Evolutionary conservation across 805 yeast genomes (phyloP).

Genomic region (Clavispora asparagi): DNA sequence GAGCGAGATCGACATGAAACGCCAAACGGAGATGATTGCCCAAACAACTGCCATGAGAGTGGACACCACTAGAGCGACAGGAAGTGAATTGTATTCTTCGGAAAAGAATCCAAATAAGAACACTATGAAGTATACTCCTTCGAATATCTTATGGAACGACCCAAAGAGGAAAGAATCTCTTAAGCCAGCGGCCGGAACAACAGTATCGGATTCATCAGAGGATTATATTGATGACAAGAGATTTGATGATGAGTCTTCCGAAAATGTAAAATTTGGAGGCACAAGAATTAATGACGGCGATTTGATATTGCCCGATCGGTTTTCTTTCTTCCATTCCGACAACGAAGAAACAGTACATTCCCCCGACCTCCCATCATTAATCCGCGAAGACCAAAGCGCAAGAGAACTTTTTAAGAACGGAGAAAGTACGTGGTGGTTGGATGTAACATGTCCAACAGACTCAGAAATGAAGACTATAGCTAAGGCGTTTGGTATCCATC

Average conservation of each 20-base stretch:
- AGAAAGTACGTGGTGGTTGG: slow-evolving; percentile 92
- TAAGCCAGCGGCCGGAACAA: neutral
- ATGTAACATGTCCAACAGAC: slow-evolving; percentile 91
- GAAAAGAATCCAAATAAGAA: slow-evolving; percentile 41
- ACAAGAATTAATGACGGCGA: slow-evolving; percentile 28
- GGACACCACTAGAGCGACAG: slow-evolving; percentile 11
- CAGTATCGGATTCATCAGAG: slow-evolving; percentile 18
- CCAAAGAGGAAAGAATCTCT: neutral
- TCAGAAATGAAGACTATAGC: slow-evolving; percentile 89
- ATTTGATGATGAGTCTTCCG: slow-evolving; percentile 19
- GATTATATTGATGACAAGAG: slow-evolving; percentile 16
- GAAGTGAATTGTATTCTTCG: slow-evolving; percentile 23
- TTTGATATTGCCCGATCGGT: slow-evolving; percentile 60
- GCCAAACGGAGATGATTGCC: slow-evolving; percentile 23
- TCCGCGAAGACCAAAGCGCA: slow-evolving; percentile 59
- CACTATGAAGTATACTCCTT: slow-evolving; percentile 62
- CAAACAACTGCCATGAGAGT: slow-evolving; percentile 16
- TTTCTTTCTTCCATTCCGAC: slow-evolving; percentile 76
- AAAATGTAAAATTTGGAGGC: slow-evolving; percentile 38
- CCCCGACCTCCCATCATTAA: slow-evolving; percentile 75
- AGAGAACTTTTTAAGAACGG: slow-evolving; percentile 65
- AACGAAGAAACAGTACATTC: slow-evolving; percentile 87
- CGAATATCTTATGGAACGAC: slow-evolving; percentile 21
- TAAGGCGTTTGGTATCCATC: slow-evolving; percentile 95
- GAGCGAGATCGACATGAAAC: slow-evolving; percentile 27